A percentile compares a stretch with the other conserved stretches of the same genome.
Conservation (phyloP, 345 rosid genomes). For the Kernera saxatilis region DNA sequence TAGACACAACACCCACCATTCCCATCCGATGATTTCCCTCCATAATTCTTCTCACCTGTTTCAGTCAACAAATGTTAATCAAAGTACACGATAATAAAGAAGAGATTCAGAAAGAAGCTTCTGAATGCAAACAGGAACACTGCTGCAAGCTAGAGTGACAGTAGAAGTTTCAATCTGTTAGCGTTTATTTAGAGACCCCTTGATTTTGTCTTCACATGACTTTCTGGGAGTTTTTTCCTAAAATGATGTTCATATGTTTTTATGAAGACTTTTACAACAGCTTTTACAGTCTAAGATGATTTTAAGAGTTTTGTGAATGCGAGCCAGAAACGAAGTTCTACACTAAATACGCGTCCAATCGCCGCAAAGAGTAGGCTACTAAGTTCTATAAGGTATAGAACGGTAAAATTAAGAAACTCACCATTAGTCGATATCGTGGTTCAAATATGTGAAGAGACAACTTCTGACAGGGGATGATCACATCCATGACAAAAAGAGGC, state of each 20-base stretch:
- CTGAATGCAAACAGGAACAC: not conserved
- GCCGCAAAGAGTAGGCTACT: not conserved
- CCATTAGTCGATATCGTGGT: constrained; percentile 94
- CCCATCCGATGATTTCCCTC: constrained; percentile 98
- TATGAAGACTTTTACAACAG: not conserved
- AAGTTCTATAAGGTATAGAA: constrained; percentile 1
- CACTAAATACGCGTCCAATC: not conserved
- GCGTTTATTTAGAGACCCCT: not conserved
- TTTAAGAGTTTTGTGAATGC: not conserved
- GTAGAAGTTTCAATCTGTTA: not conserved
- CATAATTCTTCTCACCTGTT: constrained; percentile 89
- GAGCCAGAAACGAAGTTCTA: not conserved
- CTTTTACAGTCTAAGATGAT: not conserved
- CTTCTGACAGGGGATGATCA: constrained; percentile 85
- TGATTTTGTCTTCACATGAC: not conserved
- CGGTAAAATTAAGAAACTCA: constrained; percentile 32
- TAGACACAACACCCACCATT: constrained; percentile 51
- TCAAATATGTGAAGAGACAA: constrained; percentile 83
- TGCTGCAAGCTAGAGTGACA: not conserved
- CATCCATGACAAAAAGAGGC: constrained; percentile 95
- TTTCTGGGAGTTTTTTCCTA: not conserved
- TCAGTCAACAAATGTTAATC: constrained; percentile 14
- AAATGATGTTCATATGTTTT: not conserved
- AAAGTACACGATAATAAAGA: not conserved
- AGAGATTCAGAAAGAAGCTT: not conserved